Percentiles rank a stretch among this genome's conserved stretches.
These are phyloP conservation scores for Lasiosphaeriaceae sp. DNA, from an alignment of 495 filamentous ascomycete genomes.

Conservation along the genomic window DNA sequence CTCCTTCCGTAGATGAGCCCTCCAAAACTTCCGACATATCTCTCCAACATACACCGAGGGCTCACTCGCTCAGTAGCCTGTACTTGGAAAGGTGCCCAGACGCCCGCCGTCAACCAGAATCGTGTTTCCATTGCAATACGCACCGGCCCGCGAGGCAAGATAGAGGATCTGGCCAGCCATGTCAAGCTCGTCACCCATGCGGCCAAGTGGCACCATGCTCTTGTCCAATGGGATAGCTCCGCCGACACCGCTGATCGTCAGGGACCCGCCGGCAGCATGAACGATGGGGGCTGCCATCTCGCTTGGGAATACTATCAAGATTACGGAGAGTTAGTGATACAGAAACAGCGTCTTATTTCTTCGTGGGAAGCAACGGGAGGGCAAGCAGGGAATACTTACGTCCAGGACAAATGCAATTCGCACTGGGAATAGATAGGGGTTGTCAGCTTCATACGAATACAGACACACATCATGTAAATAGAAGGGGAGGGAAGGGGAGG, in stretches of 20 bases:
- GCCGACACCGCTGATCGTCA: slow-evolving; percentile 10
- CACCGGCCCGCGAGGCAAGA: slow-evolving; percentile 58
- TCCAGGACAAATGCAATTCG: slow-evolving; percentile 66
- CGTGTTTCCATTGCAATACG: slow-evolving; percentile 59
- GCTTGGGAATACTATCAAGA: slow-evolving; percentile 53
- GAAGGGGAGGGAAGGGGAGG: not conserved
- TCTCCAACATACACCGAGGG: too few relatives aligned
- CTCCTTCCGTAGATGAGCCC: too few relatives aligned
- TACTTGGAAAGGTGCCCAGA: slow-evolving; percentile 46
- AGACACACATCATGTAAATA: not conserved
- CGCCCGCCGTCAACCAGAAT: slow-evolving; percentile 60
- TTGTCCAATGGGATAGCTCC: slow-evolving; percentile 21
- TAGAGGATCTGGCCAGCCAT: slow-evolving; percentile 61
- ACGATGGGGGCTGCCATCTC: slow-evolving; percentile 57
- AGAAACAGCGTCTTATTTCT: too few relatives aligned
- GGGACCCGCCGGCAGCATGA: slow-evolving; percentile 37
- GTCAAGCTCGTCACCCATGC: slow-evolving; percentile 43
- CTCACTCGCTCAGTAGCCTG: slow-evolving; percentile 41
- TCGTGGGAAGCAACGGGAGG: too few relatives aligned
- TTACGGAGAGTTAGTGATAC: too few relatives aligned
- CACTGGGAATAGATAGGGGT: slow-evolving; percentile 17
- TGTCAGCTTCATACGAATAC: too few relatives aligned
- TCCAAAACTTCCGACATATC: too few relatives aligned
- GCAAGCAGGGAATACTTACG: slow-evolving; percentile 39
- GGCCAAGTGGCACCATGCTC: slow-evolving; percentile 25